Percentiles rank a stretch among this genome's conserved stretches.
These are phyloP conservation scores for Aspergillus proliferans DNA, from an alignment of 2,329 filamentous ascomycete species.

Conservation along the genomic window DNA sequence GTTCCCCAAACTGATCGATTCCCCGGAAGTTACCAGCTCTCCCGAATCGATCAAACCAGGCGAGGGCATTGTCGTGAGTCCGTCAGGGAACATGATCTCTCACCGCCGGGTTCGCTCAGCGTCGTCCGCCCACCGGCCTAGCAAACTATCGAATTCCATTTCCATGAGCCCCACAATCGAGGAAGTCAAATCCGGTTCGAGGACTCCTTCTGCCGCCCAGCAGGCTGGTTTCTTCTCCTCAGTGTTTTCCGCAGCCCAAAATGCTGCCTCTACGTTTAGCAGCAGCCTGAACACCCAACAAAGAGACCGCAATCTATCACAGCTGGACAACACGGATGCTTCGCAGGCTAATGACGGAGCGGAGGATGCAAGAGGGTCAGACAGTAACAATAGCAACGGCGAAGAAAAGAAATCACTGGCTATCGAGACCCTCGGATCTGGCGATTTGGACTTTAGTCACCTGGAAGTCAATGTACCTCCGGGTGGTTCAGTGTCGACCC, in stretches of 20 bases:
- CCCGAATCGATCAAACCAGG: slow-evolving; percentile 30
- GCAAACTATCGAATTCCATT: slow-evolving; percentile 77
- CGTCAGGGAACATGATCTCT: slow-evolving; percentile 65
- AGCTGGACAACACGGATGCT: slow-evolving; percentile 25
- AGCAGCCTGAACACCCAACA: slow-evolving; percentile 53
- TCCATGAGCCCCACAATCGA: slow-evolving; percentile 69
- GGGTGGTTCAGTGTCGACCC: slow-evolving; percentile 29
- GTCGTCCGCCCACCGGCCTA: slow-evolving; percentile 58
- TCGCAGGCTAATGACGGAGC: slow-evolving; percentile 18
- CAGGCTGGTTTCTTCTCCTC: slow-evolving; percentile 79
- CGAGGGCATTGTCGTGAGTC: slow-evolving; percentile 52
- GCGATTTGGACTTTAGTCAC: slow-evolving; percentile 83
- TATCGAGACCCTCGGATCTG: slow-evolving; percentile 80
- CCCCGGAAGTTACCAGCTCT: slow-evolving; percentile 30
- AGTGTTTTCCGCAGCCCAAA: slow-evolving; percentile 87
- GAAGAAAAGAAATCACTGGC: slow-evolving; percentile 62
- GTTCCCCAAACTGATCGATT: slow-evolving; percentile 27
- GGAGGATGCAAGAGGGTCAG: slow-evolving; percentile 19
- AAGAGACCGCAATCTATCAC: slow-evolving; percentile 33
- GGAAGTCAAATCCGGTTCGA: slow-evolving; percentile 46
- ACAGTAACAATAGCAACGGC: slow-evolving; percentile 18
- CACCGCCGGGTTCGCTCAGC: slow-evolving; percentile 60
- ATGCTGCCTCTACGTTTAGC: slow-evolving; percentile 74
- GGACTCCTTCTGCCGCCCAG: slow-evolving; percentile 50
- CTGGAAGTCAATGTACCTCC: slow-evolving; percentile 59